Evolutionary conservation across 495 filamentous ascomycete genomes (phyloP).

Genomic region (Endocarpon pusillum): DNA sequence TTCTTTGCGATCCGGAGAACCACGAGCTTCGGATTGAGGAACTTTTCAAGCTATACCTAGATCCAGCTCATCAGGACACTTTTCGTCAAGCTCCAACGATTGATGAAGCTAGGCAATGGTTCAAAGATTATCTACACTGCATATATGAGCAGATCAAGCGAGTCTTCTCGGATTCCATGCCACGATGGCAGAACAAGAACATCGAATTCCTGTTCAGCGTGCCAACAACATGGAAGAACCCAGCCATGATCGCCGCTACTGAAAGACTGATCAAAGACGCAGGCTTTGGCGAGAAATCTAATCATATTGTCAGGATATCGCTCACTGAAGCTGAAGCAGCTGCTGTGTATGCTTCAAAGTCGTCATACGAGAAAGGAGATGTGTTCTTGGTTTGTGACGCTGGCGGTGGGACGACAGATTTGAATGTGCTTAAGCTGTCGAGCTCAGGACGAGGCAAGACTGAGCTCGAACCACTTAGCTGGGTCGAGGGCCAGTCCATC

Average conservation of each 20-base stretch:
- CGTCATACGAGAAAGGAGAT: slow-evolving; percentile 22
- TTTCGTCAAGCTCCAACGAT: slow-evolving; percentile 16
- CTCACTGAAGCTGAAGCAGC: slow-evolving; percentile 54
- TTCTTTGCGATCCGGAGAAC: slow-evolving; percentile 32
- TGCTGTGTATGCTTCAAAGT: slow-evolving; percentile 36
- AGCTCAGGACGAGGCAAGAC: slow-evolving; percentile 16
- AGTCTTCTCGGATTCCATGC: slow-evolving; percentile 25
- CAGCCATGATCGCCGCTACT: slow-evolving; percentile 39
- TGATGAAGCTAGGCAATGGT: slow-evolving; percentile 34
- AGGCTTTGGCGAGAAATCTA: slow-evolving; percentile 29
- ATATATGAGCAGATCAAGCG: slow-evolving; percentile 37
- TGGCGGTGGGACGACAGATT: slow-evolving; percentile 36
- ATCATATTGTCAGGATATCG: slow-evolving; percentile 36
- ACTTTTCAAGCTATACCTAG: slow-evolving; percentile 49
- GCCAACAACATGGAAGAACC: slow-evolving; percentile 48
- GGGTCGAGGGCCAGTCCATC: slow-evolving; percentile 24
- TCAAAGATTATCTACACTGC: slow-evolving; percentile 34
- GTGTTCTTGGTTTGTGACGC: slow-evolving; percentile 37
- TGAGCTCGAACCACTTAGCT: slow-evolving; percentile 19
- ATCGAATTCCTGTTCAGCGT: slow-evolving; percentile 53
- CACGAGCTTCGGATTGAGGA: slow-evolving; percentile 23
- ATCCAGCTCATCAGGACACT: slow-evolving; percentile 23
- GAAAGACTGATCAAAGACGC: slow-evolving; percentile 29
- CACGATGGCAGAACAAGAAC: slow-evolving; percentile 27
- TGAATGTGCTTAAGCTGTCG: slow-evolving; percentile 20